Conservation (phyloP, 108 stramenopile species). For the Tribonema minus region DNA sequence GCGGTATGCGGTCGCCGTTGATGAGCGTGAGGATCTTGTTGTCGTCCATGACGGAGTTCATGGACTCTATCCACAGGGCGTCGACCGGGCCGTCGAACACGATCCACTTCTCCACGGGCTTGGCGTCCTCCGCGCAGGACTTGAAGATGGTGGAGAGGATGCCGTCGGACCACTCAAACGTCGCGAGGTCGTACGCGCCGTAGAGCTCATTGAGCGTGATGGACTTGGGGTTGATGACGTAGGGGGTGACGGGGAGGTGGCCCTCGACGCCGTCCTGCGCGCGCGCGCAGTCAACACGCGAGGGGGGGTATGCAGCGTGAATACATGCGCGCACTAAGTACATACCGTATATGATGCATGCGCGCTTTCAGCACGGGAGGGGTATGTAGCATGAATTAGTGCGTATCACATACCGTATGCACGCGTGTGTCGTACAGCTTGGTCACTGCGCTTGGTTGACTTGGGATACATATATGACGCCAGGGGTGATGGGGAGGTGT, state of each 20-base stretch:
- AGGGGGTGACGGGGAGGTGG: slow-evolving; percentile 18
- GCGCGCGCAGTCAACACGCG: too few relatives aligned
- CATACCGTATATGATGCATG: too few relatives aligned
- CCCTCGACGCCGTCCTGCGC: slow-evolving; percentile 46
- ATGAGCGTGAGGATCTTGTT: slow-evolving; percentile 72
- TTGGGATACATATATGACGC: too few relatives aligned
- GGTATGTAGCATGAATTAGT: too few relatives aligned
- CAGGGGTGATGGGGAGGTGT: too few relatives aligned
- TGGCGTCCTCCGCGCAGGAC: slow-evolving; percentile 58
- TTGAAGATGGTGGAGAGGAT: slow-evolving; percentile 67
- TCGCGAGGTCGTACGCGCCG: slow-evolving; percentile 63
- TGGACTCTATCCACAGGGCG: slow-evolving; percentile 67
- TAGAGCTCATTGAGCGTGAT: slow-evolving; percentile 65
- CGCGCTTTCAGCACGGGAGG: too few relatives aligned
- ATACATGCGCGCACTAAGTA: too few relatives aligned
- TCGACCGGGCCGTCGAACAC: slow-evolving; percentile 68
- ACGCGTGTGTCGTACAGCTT: too few relatives aligned
- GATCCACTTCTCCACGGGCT: slow-evolving; percentile 64
- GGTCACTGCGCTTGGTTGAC: too few relatives aligned
- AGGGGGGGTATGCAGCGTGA: too few relatives aligned
- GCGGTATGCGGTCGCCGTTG: slow-evolving; percentile 67
- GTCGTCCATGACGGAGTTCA: slow-evolving; percentile 73
- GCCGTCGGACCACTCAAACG: slow-evolving; percentile 67
- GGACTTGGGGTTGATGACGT: slow-evolving; percentile 62
- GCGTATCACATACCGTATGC: too few relatives aligned